These are phyloP conservation scores for Trichomonas tenax DNA, from an alignment of 208 protist species.

Conservation along the genomic window DNA sequence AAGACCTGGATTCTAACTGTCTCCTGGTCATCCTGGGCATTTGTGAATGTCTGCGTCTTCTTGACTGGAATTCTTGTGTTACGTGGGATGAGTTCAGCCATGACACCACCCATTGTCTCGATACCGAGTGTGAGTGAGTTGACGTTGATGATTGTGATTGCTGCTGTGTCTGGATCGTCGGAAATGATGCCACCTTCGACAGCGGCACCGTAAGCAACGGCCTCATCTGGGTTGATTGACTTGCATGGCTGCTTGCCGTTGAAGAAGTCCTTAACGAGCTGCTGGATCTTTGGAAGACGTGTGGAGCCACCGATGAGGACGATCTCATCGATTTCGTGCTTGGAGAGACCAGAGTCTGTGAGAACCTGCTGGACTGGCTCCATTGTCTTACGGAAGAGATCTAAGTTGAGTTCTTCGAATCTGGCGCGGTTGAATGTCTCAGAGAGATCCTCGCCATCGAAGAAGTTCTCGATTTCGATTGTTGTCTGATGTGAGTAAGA, in stretches of 20 bases:
- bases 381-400: no score
- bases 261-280: no score
- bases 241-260: no score
- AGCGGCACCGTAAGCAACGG: constrained; percentile 88
- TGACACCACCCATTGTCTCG: constrained; percentile 73
- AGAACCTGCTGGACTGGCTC: constrained; percentile 65
- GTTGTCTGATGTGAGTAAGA: constrained; percentile 41
- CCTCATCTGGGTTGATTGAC: no score
- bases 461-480: constrained; percentile 71
- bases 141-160: no score
- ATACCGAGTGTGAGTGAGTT: no score
- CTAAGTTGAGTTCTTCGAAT: no score
- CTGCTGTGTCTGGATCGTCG: no score
- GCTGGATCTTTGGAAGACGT: constrained; percentile 85
- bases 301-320: constrained; percentile 83
- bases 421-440: no score
- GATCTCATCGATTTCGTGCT: constrained; percentile 78
- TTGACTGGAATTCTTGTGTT: no score
- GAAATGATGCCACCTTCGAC: constrained; percentile 85
- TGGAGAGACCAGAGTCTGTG: constrained; percentile 70
- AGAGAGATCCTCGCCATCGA: no score
- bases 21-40: constrained; percentile 66
- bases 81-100: no score
- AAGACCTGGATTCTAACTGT: constrained; percentile 76
- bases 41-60: constrained; percentile 83